Percentiles rank a stretch among this genome's conserved stretches.
phyloP scores from a whole-genome alignment of 306 rosid genomes.

The Ceratonia siliqua region DNA sequence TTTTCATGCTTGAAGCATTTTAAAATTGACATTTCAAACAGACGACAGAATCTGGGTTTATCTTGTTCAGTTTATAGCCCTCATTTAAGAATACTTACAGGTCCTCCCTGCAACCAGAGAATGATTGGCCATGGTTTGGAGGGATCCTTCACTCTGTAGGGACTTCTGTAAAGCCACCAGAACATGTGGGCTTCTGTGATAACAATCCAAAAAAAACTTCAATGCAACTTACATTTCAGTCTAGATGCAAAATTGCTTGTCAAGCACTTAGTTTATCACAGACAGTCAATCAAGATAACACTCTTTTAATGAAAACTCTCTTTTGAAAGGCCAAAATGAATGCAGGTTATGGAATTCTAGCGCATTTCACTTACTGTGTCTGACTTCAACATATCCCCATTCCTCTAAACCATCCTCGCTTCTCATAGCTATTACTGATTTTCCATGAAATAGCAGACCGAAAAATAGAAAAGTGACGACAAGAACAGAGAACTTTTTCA shows the following conservation, averaged over 20 bases:
- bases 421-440: slow-evolving; percentile 26
- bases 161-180: slow-evolving; percentile 95
- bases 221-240: neutral
- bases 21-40: too few species aligned
- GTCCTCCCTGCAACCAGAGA: slow-evolving; percentile 99
- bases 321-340: neutral
- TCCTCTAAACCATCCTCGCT: slow-evolving; percentile 52
- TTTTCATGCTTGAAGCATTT: too few species aligned
- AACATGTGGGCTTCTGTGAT: slow-evolving; percentile 87
- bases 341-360: neutral
- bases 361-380: slow-evolving; percentile 64
- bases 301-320: neutral
- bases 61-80: neutral
- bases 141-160: slow-evolving; percentile 71
- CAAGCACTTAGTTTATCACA: neutral
- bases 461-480: slow-evolving; percentile 35
- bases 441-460: slow-evolving; percentile 33
- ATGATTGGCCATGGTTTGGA: slow-evolving; percentile 90
- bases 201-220: neutral
- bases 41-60: too few species aligned
- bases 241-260: neutral
- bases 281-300: neutral
- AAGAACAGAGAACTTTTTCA: slow-evolving; percentile 39
- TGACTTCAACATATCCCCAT: slow-evolving; percentile 82
- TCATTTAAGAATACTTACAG: slow-evolving; percentile 51